These are phyloP conservation scores for Candida germanica DNA, from an alignment of 805 yeast genomes.

Conservation along the genomic window DNA sequence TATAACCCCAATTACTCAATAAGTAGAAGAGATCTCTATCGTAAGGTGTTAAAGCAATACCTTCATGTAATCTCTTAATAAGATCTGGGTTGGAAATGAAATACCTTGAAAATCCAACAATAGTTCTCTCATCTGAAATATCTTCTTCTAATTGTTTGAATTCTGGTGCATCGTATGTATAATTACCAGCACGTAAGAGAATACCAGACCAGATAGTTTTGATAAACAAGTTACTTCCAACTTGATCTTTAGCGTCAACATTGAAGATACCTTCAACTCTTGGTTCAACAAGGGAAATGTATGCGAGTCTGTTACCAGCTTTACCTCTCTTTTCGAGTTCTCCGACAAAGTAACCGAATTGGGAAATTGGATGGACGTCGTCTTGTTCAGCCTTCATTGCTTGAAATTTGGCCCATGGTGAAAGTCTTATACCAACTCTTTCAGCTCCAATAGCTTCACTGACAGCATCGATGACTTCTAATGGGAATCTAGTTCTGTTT, in stretches of 20 bases:
- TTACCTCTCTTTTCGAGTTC: constrained; percentile 14
- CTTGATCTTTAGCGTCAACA: constrained; percentile 13
- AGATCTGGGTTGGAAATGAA: constrained; percentile 47
- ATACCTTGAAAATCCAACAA: constrained; percentile 39
- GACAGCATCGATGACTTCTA: constrained; percentile 21
- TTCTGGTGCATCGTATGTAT: constrained; percentile 21
- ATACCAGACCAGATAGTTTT: constrained; percentile 28
- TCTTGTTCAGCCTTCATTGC: constrained; percentile 7
- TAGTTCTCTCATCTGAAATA: constrained; percentile 31
- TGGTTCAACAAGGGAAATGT: constrained; percentile 25
- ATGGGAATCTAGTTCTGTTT: constrained; percentile 20
- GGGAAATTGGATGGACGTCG: constrained; percentile 13
- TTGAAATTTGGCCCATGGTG: constrained; percentile 19
- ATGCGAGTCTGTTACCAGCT: constrained; percentile 8
- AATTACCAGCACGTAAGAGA: constrained; percentile 17
- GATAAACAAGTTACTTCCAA: constrained; percentile 22
- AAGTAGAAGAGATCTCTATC: constrained; percentile 40
- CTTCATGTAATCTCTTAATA: constrained; percentile 32
- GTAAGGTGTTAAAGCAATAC: constrained; percentile 32
- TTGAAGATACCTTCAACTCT: constrained; percentile 22
- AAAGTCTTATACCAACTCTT: constrained; percentile 17
- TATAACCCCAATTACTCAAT: constrained; percentile 26
- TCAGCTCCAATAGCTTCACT: constrained; percentile 16
- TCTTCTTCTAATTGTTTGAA: constrained; percentile 15
- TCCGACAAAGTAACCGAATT: constrained; percentile 11